These are phyloP conservation scores for Plantago ovata DNA, from an alignment of 257 asterid genomes.

Conservation along the genomic window DNA sequence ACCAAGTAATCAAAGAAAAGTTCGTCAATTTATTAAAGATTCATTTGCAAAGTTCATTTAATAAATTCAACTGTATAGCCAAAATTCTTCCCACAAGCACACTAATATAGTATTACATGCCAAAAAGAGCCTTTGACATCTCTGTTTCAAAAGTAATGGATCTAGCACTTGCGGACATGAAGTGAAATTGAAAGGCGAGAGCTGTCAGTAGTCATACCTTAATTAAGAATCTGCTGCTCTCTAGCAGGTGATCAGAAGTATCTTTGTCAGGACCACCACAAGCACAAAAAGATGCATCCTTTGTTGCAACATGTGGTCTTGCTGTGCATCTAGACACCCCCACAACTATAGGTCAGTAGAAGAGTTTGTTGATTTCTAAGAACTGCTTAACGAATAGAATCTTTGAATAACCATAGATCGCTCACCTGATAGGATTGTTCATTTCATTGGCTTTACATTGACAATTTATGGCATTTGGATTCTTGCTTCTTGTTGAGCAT, in stretches of 20 bases:
- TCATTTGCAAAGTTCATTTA: no score
- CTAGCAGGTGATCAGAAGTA: conserved; percentile 25
- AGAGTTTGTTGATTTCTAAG: conserved; percentile 8
- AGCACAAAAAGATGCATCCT: conserved; percentile 29
- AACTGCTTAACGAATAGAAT: not conserved
- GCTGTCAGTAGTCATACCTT: conserved; percentile 33
- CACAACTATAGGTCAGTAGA: conserved; percentile 21
- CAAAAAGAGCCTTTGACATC: conserved; percentile 32
- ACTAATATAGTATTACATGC: conserved; percentile 6
- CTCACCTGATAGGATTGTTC: conserved; percentile 25
- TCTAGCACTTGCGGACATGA: conserved; percentile 4
- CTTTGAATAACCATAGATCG: conserved; percentile 10
- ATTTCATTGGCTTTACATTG: conserved; percentile 9
- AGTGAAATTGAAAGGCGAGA: conserved; percentile 12
- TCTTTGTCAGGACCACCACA: conserved; percentile 41
- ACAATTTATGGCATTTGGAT: no score
- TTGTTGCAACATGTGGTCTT: conserved; percentile 25
- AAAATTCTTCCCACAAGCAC: not conserved
- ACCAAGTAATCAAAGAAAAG: no score
- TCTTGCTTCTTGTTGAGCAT: no score
- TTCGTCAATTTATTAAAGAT: no score
- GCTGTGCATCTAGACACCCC: conserved; percentile 30
- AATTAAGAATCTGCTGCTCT: conserved; percentile 34
- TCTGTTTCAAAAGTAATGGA: conserved; percentile 17
- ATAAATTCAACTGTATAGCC: no score